phyloP scores from a whole-genome alignment of 78 protist genomes.

The Thecamonas trahens region DNA sequence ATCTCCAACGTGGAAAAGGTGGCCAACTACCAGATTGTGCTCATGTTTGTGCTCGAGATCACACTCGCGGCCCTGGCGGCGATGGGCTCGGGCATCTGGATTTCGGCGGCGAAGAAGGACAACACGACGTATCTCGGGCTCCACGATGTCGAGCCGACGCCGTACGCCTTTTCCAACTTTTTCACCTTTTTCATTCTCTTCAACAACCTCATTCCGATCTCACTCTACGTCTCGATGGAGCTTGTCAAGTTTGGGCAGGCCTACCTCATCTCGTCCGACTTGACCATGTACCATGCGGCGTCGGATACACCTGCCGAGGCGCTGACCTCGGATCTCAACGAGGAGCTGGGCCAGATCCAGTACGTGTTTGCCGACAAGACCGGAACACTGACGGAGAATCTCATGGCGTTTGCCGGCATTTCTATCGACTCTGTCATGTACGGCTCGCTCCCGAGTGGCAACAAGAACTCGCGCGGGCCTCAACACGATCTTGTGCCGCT shows the following conservation, averaged over 20 bases:
- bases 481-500: too few species aligned
- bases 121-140: too few species aligned
- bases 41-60: constrained; percentile 16
- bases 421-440: too few species aligned
- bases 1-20: background rate
- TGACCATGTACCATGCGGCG: constrained; percentile 56
- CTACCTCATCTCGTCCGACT: constrained; percentile 39
- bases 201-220: constrained; percentile 75
- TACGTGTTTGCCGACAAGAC: constrained; percentile 80
- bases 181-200: constrained; percentile 71
- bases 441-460: too few species aligned
- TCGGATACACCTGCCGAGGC: constrained; percentile 53
- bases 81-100: constrained; percentile 19
- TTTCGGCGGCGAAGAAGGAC: background rate
- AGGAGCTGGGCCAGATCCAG: constrained; percentile 75
- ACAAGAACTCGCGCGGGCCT: too few species aligned
- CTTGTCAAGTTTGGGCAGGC: constrained; percentile 60
- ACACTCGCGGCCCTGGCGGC: constrained; percentile 16
- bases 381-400: constrained; percentile 88
- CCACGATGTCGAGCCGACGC: too few species aligned
- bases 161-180: too few species aligned
- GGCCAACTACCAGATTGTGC: background rate
- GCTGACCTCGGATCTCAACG: constrained; percentile 57
- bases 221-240: constrained; percentile 80
- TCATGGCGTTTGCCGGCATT: constrained; percentile 51